Evolutionary conservation across 2,329 filamentous ascomycete genomes (phyloP).

Genomic region (Pleomassaria siparia): DNA sequence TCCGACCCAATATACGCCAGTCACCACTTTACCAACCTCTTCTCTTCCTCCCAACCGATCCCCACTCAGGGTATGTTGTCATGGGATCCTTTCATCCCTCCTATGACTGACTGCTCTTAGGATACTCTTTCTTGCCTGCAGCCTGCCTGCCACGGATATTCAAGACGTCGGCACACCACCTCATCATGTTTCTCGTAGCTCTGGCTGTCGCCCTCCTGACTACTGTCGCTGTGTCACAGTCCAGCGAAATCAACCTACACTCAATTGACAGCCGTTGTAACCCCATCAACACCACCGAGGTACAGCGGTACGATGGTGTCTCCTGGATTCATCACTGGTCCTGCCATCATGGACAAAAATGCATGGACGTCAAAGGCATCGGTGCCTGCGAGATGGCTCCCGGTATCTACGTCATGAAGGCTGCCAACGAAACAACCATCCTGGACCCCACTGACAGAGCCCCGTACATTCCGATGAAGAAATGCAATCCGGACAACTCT

Average conservation of each 20-base stretch:
- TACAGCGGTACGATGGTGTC: not conserved
- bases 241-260: not conserved
- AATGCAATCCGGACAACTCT: not conserved
- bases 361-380: not conserved
- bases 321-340: not conserved
- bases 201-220: no score
- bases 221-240: no score
- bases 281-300: not conserved
- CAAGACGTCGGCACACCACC: no score
- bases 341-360: not conserved
- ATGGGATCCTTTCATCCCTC: no score
- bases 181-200: no score
- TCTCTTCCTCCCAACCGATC: no score
- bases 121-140: no score
- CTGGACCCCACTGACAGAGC: not conserved
- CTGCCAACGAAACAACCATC: not conserved
- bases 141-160: no score
- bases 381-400: not conserved
- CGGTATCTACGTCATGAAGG: not conserved
- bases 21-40: no score
- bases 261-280: not conserved
- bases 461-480: not conserved
- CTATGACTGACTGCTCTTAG: no score
- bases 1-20: no score
- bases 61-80: no score